phyloP scores from a whole-genome alignment of 768 basidiomycete genomes.

The Russula griseocarnosa region DNA sequence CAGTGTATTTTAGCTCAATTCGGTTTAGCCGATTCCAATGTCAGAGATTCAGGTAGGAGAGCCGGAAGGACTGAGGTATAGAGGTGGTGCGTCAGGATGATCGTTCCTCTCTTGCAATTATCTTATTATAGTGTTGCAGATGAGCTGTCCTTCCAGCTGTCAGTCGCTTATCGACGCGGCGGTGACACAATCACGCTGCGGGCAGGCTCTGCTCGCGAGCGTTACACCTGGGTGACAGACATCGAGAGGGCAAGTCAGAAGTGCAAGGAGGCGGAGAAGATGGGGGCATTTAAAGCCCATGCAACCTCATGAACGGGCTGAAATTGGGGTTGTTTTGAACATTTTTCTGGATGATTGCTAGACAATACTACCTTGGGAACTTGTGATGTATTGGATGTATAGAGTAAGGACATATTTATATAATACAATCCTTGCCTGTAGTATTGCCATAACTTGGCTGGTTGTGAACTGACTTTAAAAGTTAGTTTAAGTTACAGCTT shows the following conservation, averaged over 20 bases:
- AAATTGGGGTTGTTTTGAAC: not conserved
- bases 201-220: constrained; percentile 55
- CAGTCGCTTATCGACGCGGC: constrained; percentile 65
- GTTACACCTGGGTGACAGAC: constrained; percentile 48
- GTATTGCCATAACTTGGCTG: no score
- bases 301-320: not conserved
- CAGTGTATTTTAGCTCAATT: not conserved
- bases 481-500: no score
- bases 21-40: constrained; percentile 67
- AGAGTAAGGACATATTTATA: no score
- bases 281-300: not conserved
- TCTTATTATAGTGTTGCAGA: constrained; percentile 42
- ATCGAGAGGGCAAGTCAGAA: constrained; percentile 43
- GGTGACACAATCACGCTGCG: constrained; percentile 64
- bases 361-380: not conserved
- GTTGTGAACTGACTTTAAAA: no score
- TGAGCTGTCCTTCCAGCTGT: constrained; percentile 62
- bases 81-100: constrained; percentile 40
- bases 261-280: constrained; percentile 29
- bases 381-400: no score
- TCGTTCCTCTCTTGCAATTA: not conserved
- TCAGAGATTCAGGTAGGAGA: constrained; percentile 59
- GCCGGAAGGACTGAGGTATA: constrained; percentile 38
- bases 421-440: no score
- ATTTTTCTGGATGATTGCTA: not conserved